Conservation (phyloP, 139 green algal genomes). For the Tetradesmus lagerheimii region DNA sequence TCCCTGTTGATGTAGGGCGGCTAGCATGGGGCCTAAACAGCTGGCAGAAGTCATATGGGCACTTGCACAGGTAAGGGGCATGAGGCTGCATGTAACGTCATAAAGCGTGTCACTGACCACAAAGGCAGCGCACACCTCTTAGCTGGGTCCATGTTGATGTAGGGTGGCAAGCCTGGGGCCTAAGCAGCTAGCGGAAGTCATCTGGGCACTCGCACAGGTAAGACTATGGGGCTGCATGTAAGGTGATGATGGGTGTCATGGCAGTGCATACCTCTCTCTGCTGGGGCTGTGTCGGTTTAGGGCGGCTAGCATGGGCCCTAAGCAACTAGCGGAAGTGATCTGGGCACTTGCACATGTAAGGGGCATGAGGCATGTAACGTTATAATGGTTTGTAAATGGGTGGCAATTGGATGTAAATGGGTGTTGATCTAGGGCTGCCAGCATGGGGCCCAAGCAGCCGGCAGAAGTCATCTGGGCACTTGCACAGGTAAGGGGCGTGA, state of each 20-base stretch:
- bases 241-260: too few species aligned
- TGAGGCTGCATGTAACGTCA: not conserved
- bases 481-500: constrained; percentile 9
- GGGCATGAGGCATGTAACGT: too few species aligned
- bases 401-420: too few species aligned
- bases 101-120: too few species aligned
- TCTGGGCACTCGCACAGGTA: constrained; percentile 25
- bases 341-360: constrained; percentile 28
- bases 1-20: too few species aligned
- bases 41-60: not conserved
- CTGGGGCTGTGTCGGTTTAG: not conserved
- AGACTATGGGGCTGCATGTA: not conserved
- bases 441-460: constrained; percentile 36
- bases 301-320: constrained; percentile 9
- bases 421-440: too few species aligned
- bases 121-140: too few species aligned
- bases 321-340: constrained; percentile 37
- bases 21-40: too few species aligned
- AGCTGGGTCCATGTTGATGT: too few species aligned
- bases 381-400: too few species aligned
- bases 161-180: constrained; percentile 25
- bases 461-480: constrained; percentile 34
- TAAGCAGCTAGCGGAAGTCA: constrained; percentile 33
- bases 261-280: too few species aligned
- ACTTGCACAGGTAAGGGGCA: not conserved